Percentiles rank a stretch among this genome's conserved stretches.
Evolutionary conservation across 176 grass and related monocot species (phyloP).

Genomic region (Lolium multiflorum): DNA sequence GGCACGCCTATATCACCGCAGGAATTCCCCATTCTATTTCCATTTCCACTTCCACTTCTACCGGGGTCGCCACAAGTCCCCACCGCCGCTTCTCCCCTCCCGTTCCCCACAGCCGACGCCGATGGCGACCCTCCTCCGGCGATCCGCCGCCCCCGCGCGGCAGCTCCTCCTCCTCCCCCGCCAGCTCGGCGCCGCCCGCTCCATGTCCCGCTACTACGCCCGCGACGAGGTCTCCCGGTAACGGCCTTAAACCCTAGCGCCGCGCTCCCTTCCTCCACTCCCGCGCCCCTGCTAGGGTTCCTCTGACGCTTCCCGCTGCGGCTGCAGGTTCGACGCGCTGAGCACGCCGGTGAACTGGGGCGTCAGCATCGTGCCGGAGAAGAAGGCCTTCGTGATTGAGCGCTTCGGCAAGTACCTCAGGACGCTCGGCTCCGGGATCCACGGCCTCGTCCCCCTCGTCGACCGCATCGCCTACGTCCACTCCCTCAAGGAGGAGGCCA

Average conservation of each 20-base stretch:
- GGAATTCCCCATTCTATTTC: not conserved
- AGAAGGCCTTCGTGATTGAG: constrained; percentile 89
- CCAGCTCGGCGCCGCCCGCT: constrained; percentile 31
- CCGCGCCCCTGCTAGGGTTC: not conserved
- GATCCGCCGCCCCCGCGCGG: constrained; percentile 19
- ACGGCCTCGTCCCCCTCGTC: constrained; percentile 71
- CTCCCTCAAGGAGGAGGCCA: constrained; percentile 98
- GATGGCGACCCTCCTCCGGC: constrained; percentile 52
- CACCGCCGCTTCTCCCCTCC: not conserved
- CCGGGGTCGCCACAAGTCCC: constrained; percentile 19
- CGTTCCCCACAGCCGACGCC: not conserved
- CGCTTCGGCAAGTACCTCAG: constrained; percentile 84
- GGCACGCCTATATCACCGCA: constrained; percentile 9
- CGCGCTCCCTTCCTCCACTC: not conserved
- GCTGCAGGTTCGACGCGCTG: constrained; percentile 52
- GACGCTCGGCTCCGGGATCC: constrained; percentile 88
- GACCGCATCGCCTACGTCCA: constrained; percentile 94
- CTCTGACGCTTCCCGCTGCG: not conserved
- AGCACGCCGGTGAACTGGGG: constrained; percentile 83
- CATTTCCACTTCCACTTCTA: not conserved
- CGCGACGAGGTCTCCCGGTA: constrained; percentile 61
- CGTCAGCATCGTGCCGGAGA: constrained; percentile 93
- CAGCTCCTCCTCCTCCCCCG: constrained; percentile 20
- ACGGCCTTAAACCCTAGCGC: not conserved
- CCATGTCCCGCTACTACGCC: constrained; percentile 39